A percentile compares a stretch with the other conserved stretches of the same genome.
phyloP scores from a whole-genome alignment of 2,329 filamentous ascomycete genomes.

The Davidsoniella eucalypti region DNA sequence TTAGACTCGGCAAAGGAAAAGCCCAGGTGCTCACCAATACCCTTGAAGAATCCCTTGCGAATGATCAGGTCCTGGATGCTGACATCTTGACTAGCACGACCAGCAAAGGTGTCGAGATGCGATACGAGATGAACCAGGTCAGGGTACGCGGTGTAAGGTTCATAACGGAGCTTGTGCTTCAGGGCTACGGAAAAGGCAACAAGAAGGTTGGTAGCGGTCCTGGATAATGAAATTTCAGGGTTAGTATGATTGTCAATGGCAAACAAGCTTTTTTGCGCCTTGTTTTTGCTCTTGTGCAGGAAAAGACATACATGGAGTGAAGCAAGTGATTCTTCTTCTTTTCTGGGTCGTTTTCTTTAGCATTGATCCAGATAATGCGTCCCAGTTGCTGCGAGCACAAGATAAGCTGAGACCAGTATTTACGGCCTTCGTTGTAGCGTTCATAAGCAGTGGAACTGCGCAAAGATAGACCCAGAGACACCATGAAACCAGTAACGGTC shows the following conservation, averaged over 20 bases:
- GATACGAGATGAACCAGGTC: constrained; percentile 54
- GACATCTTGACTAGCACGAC: constrained; percentile 29
- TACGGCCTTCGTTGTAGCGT: constrained; percentile 48
- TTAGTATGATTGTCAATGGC: neutral
- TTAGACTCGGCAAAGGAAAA: constrained; percentile 63
- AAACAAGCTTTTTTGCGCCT: constrained; percentile 13
- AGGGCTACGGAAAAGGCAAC: constrained; percentile 61
- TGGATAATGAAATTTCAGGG: constrained; percentile 13
- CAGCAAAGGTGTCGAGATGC: constrained; percentile 62
- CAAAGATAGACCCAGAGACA: constrained; percentile 63
- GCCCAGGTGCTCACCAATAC: constrained; percentile 55
- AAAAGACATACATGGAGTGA: constrained; percentile 11
- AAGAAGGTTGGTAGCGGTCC: constrained; percentile 57
- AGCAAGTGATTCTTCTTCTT: constrained; percentile 14
- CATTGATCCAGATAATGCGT: constrained; percentile 70
- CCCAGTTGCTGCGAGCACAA: constrained; percentile 51
- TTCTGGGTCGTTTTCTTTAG: constrained; percentile 13
- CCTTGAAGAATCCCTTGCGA: constrained; percentile 41
- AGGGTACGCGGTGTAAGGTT: constrained; percentile 62
- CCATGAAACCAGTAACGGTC: constrained; percentile 67
- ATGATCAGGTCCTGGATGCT: constrained; percentile 18
- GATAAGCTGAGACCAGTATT: constrained; percentile 44
- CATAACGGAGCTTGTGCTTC: constrained; percentile 71
- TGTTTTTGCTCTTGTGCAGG: neutral
- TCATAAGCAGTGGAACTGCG: constrained; percentile 65